Evolutionary conservation across 805 yeast species (phyloP), one percentile per base, ranked within the genome.

Genomic region (Saturnispora gosingensis): DNA sequence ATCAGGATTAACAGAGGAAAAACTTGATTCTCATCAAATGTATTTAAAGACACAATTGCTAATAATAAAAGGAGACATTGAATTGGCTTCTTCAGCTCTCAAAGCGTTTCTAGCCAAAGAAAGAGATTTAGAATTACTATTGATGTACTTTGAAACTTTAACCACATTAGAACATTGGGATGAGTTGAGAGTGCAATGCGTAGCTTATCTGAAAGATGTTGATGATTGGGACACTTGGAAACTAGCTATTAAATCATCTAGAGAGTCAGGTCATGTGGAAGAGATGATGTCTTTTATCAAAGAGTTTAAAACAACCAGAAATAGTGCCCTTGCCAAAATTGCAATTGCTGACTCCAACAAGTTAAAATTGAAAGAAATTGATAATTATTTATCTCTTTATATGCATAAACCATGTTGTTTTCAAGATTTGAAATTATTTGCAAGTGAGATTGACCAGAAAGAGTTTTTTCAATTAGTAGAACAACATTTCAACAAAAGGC

Each of bases 151-250:
- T 16, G 77, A 77, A 2, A 67, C 75, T 1, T 67, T 86, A 38
- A 65, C 70, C 6, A 59, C 65, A 15, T 32, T 66, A 7, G 67
- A 74, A 49, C 57, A 72, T 3, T 80, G 80, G 77, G 67, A 67
- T 0, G 54, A 59, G 11, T 64, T 88, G 13, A 71, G 60, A 54
- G 64, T 70, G 0, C 68, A 69, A 53, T 67, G 80, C 45, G 42
- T 61, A 5, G 53, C 59, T 4, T 70, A 79, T 13, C 63, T 88
- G 34, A 68, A 73, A 16, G 69, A 67, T 4, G 75, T 85, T 50
- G 88, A 90, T 64, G 96, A 89, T 63, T 90, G 80, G 72, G 77
- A 78, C 52, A 79, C 88, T 38, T 88, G 95, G 87, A 77, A 80
- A 56, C 68, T 72, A 16, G 65, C 77, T 47, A 72, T 79, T 20